Conservation (phyloP, 75 land plant genomes). For the Chamaecyparis obtusa region DNA sequence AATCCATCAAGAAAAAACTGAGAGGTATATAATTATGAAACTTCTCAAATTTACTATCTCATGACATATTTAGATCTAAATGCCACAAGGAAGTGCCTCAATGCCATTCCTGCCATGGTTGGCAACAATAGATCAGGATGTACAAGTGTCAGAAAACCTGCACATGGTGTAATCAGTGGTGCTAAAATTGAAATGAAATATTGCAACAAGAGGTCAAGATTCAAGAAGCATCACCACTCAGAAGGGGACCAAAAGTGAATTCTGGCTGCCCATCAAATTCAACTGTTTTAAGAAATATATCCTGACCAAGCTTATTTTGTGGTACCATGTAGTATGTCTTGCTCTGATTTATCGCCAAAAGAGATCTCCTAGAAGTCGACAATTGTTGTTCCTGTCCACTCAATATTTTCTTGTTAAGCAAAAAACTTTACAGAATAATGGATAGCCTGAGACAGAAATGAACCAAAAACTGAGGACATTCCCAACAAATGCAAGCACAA, state of each 20-base stretch:
- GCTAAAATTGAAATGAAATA: no score
- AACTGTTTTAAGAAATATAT: slow-evolving; percentile 60
- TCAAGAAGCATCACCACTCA: no score
- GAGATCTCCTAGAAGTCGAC: slow-evolving; percentile 12
- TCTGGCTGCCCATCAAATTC: slow-evolving; percentile 43
- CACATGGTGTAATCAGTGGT: no score
- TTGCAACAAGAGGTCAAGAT: no score
- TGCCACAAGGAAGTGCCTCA: no score
- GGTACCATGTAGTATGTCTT: slow-evolving; percentile 57
- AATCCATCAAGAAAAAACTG: no score
- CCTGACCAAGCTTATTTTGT: slow-evolving; percentile 86
- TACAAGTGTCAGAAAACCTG: no score
- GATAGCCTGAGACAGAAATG: neutral
- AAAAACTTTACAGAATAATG: neutral
- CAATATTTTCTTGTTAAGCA: neutral
- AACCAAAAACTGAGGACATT: neutral
- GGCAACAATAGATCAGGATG: no score
- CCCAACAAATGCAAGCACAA: neutral
- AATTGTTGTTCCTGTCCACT: neutral
- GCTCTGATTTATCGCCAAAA: slow-evolving; percentile 43
- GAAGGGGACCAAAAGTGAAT: neutral
- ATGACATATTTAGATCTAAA: no score
- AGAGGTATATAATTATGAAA: no score
- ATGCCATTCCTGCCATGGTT: no score
- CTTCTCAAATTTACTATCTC: no score